These are phyloP conservation scores for Penicillium aurantiogriseum DNA, from an alignment of 2,329 filamentous ascomycete genomes.

Conservation along the genomic window DNA sequence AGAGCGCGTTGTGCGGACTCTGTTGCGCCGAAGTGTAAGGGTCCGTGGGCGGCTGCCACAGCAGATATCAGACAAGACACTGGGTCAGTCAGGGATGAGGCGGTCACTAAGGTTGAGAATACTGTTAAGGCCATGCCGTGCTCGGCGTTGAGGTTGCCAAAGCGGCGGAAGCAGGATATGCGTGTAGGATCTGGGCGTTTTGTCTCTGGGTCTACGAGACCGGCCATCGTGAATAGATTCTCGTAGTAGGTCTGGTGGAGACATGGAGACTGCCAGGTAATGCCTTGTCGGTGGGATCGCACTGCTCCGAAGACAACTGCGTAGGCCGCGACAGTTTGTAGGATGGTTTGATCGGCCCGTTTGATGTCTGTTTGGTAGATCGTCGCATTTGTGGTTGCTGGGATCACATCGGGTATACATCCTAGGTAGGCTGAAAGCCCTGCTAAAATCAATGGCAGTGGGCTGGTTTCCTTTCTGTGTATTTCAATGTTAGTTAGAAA, in stretches of 20 bases:
- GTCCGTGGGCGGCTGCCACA: constrained; percentile 56
- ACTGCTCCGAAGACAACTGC: constrained; percentile 28
- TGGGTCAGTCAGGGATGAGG: constrained; percentile 57
- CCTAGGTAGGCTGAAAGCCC: constrained; percentile 33
- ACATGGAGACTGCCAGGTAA: constrained; percentile 19
- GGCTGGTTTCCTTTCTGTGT: constrained; percentile 20
- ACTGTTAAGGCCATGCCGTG: constrained; percentile 61
- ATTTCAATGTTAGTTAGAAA: background rate
- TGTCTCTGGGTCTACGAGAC: constrained; percentile 50
- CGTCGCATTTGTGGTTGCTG: constrained; percentile 18
- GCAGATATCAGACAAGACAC: constrained; percentile 54
- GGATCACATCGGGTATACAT: constrained; percentile 21
- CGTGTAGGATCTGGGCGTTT: constrained; percentile 47
- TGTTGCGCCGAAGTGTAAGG: constrained; percentile 60
- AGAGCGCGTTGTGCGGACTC: constrained; percentile 54
- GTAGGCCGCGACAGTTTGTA: constrained; percentile 27
- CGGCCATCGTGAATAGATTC: constrained; percentile 57
- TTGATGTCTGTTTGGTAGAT: constrained; percentile 26
- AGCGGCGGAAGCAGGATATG: constrained; percentile 52
- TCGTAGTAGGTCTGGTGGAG: constrained; percentile 53
- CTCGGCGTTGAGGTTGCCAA: constrained; percentile 59
- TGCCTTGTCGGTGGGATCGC: constrained; percentile 27
- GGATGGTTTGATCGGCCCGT: constrained; percentile 23
- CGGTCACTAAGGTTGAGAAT: constrained; percentile 56
- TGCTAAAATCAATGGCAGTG: constrained; percentile 29